Conservation (phyloP, 495 filamentous ascomycete genomes). For the Neohortaea acidophila region DNA sequence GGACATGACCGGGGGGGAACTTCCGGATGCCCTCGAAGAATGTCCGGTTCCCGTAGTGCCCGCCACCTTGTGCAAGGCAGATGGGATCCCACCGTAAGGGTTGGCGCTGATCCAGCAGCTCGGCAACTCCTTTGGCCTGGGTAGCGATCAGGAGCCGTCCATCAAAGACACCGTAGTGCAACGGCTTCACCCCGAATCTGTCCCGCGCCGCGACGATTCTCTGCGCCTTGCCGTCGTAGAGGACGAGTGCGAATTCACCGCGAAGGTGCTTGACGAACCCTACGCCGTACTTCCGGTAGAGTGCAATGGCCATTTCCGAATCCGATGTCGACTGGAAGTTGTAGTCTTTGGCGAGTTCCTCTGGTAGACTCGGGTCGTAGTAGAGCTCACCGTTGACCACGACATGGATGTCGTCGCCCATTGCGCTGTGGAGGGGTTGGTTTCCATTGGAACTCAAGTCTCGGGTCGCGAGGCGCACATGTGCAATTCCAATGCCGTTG, state of each 20-base stretch:
- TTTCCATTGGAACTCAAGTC: constrained; percentile 32
- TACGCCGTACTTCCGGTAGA: constrained; percentile 34
- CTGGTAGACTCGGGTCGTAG: constrained; percentile 31
- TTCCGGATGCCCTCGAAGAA: constrained; percentile 34
- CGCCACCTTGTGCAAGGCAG: constrained; percentile 27
- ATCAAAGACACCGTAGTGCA: constrained; percentile 32
- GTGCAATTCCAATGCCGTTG: constrained; percentile 30
- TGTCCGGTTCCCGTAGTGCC: constrained; percentile 29
- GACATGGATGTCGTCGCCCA: constrained; percentile 29
- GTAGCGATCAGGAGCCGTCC: constrained; percentile 18
- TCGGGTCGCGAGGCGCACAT: constrained; percentile 36
- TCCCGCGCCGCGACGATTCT: constrained; percentile 33
- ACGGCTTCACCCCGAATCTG: constrained; percentile 40
- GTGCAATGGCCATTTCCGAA: constrained; percentile 36
- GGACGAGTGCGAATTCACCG: constrained; percentile 37
- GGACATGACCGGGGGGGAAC: constrained; percentile 31
- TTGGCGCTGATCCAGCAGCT: constrained; percentile 13
- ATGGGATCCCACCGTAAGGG: constrained; percentile 37
- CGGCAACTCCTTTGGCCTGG: constrained; percentile 15
- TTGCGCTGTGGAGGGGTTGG: constrained; percentile 33
- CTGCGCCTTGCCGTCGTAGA: constrained; percentile 31
- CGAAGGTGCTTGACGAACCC: constrained; percentile 33
- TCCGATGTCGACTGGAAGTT: constrained; percentile 31
- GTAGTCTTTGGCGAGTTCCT: constrained; percentile 23
- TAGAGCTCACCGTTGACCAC: constrained; percentile 44